Conservation (phyloP, 2,329 filamentous ascomycete species). For the Trichoderma atrobrunneum region DNA sequence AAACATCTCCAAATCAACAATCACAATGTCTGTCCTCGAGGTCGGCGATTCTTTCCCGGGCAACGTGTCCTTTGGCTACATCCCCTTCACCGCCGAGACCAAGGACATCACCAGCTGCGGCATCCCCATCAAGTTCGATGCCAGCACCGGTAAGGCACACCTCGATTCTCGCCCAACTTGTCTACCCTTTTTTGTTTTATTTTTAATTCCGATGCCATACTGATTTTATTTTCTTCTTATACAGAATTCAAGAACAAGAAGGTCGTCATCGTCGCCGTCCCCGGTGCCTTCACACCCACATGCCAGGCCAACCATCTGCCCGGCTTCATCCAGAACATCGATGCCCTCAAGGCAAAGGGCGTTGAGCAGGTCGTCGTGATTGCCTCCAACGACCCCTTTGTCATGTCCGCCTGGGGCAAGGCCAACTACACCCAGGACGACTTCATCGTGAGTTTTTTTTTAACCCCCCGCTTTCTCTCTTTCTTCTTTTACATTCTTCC, state of each 20-base stretch:
- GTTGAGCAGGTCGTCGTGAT: slow-evolving; percentile 80
- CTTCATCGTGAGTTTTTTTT: slow-evolving; percentile 46
- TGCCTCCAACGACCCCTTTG: slow-evolving; percentile 79
- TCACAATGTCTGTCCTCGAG: slow-evolving; percentile 62
- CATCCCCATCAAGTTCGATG: slow-evolving; percentile 72
- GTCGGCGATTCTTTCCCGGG: slow-evolving; percentile 80
- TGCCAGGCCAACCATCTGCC: slow-evolving; percentile 81
- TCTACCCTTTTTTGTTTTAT: background rate
- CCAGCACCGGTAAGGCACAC: slow-evolving; percentile 61
- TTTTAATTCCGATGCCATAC: background rate
- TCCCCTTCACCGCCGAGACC: slow-evolving; percentile 70
- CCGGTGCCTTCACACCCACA: slow-evolving; percentile 80
- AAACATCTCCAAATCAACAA: background rate
- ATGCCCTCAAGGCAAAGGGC: slow-evolving; percentile 72
- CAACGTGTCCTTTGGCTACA: slow-evolving; percentile 78
- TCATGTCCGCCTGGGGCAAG: slow-evolving; percentile 90
- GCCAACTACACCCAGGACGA: slow-evolving; percentile 76
- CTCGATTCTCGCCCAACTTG: background rate
- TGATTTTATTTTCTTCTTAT: background rate
- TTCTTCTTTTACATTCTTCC: background rate
- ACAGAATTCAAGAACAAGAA: slow-evolving; percentile 57
- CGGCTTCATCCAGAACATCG: slow-evolving; percentile 71
- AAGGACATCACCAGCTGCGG: slow-evolving; percentile 72
- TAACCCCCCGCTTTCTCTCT: background rate
- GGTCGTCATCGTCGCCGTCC: slow-evolving; percentile 54